Percentiles rank a stretch among this genome's conserved stretches.
Evolutionary conservation across 345 rosid species (phyloP).

Genomic region (Lepidium sativum): DNA sequence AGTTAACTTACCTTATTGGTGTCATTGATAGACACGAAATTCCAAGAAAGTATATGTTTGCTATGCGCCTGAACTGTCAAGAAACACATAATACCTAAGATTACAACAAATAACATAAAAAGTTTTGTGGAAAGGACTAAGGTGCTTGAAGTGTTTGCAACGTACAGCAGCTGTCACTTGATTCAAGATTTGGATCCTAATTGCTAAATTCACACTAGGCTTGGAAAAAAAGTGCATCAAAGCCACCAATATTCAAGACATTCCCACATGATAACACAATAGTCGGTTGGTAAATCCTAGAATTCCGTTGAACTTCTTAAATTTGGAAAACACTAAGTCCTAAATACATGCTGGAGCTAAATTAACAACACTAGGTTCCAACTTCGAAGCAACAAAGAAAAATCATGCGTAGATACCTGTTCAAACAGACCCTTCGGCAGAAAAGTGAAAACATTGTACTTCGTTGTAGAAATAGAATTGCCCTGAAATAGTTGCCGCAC

Average conservation of each 20-base stretch:
- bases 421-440: slow-evolving; percentile 96
- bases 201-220: neutral
- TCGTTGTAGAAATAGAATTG: slow-evolving; percentile 87
- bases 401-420: slow-evolving; percentile 49
- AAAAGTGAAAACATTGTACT: slow-evolving; percentile 92
- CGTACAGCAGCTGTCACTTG: neutral
- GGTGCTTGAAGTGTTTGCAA: neutral
- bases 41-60: slow-evolving; percentile 88
- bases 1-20: slow-evolving; percentile 68
- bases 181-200: neutral
- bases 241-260: neutral
- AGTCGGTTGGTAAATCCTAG: neutral
- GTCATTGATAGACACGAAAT: slow-evolving; percentile 91
- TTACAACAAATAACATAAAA: neutral
- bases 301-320: neutral
- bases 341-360: neutral
- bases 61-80: slow-evolving; percentile 99
- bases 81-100: slow-evolving; percentile 27
- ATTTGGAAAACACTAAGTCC: neutral
- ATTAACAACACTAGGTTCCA: neutral
- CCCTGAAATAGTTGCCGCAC: slow-evolving; percentile 43
- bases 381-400: neutral
- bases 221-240: neutral
- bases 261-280: neutral
- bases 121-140: neutral